These are phyloP conservation scores for Penicillium coffeae DNA, from an alignment of 495 filamentous ascomycete genomes.

Conservation along the genomic window DNA sequence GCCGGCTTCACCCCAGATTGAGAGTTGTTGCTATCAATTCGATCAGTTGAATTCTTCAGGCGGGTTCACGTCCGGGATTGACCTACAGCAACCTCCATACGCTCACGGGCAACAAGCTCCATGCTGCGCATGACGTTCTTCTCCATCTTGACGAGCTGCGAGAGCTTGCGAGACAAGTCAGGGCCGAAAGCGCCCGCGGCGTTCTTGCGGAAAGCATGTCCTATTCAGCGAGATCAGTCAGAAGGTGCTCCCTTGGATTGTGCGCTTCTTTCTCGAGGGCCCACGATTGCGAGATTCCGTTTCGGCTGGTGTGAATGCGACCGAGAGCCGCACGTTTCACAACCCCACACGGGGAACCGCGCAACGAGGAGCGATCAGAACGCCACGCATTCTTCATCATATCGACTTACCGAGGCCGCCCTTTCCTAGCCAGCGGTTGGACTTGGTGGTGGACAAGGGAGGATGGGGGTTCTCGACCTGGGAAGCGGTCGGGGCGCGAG, in stretches of 20 bases:
- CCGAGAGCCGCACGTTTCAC: neutral
- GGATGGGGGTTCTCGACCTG: slow-evolving; percentile 91
- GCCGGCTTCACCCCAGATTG: slow-evolving; percentile 93
- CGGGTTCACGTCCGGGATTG: neutral
- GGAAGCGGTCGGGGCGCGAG: slow-evolving; percentile 86
- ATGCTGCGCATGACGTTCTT: slow-evolving; percentile 99
- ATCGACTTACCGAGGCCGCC: slow-evolving; percentile 71
- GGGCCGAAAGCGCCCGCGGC: slow-evolving; percentile 93
- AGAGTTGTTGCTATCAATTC: slow-evolving; percentile 80
- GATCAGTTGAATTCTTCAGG: neutral
- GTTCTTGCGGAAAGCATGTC: slow-evolving; percentile 89
- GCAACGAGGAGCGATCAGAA: neutral
- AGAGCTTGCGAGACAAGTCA: slow-evolving; percentile 93
- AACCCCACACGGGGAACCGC: neutral
- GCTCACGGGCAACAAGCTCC: slow-evolving; percentile 88
- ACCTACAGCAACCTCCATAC: slow-evolving; percentile 95
- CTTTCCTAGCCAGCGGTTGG: slow-evolving; percentile 79
- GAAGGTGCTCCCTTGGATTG: too few relatives aligned
- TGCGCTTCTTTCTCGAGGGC: too few relatives aligned
- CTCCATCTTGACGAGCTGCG: slow-evolving; percentile 99
- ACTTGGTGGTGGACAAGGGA: slow-evolving; percentile 86
- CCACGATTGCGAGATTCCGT: neutral
- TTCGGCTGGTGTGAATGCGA: neutral
- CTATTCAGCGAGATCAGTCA: slow-evolving; percentile 46
- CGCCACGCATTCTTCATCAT: neutral